Evolutionary conservation across 306 rosid genomes (phyloP).

Genomic region (Lathyrus tuberosus): DNA sequence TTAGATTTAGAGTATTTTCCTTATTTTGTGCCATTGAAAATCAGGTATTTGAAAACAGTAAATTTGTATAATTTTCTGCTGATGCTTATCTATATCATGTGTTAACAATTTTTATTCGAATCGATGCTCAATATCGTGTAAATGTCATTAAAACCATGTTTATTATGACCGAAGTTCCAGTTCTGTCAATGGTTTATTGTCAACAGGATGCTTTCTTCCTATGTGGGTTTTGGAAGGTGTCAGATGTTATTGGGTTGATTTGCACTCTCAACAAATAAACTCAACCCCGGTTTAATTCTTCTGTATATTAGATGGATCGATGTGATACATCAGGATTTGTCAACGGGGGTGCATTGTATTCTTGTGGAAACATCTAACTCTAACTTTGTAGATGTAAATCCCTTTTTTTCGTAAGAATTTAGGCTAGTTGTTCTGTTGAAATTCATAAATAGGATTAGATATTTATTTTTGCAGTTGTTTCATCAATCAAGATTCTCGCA

Average conservation of each 20-base stretch:
- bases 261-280: slow-evolving; percentile 46
- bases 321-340: slow-evolving; percentile 98
- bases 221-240: slow-evolving; percentile 42
- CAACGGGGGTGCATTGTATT: slow-evolving; percentile 77
- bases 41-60: no score
- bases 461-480: slow-evolving; percentile 40
- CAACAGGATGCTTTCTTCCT: slow-evolving; percentile 62
- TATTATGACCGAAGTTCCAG: slow-evolving; percentile 11
- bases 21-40: no score
- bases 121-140: no score
- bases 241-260: slow-evolving; percentile 45
- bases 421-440: slow-evolving; percentile 56
- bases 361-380: slow-evolving; percentile 56
- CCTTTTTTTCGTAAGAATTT: slow-evolving; percentile 44
- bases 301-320: slow-evolving; percentile 73
- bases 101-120: neutral
- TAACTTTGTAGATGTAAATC: slow-evolving; percentile 54
- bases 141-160: slow-evolving; percentile 14
- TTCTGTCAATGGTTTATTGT: slow-evolving; percentile 41
- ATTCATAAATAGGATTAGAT: slow-evolving; percentile 41
- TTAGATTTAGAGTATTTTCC: no score
- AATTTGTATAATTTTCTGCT: no score
- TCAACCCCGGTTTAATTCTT: slow-evolving; percentile 40
- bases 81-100: no score
- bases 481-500: slow-evolving; percentile 67